Evolutionary conservation across 2,329 filamentous ascomycete genomes (phyloP), one percentile per base, ranked within the genome.

Genomic region (Xylariaceae sp.): DNA sequence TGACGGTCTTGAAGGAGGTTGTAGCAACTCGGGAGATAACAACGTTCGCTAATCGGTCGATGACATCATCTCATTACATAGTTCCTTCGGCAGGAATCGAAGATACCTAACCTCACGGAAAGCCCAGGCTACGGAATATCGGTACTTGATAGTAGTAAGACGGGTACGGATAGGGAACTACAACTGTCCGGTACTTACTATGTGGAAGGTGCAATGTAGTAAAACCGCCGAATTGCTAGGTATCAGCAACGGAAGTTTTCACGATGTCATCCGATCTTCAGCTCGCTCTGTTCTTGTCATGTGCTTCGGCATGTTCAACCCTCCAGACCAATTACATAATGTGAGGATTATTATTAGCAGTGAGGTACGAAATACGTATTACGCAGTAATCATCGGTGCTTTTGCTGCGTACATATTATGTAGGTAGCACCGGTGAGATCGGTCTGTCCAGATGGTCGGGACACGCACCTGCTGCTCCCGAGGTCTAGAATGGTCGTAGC

Each of bases 21-120:
- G 11, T 42, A 42, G 11, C 11, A 42, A 42, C 37, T 9, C 11
- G 37, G 11, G 8, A 51, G 49, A 23, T 51, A 51, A 51, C 23
- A 39, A 4, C 34, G 17, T 18, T 42, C 13, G 50, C 50, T 54
- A 52, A 57, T 55, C 57, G 48, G 48, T 23, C 48, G 45, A 61
- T 61, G 59, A 61, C 59, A 57, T 61, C 59, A 61, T 55, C 3
- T 8, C 4, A 17, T 47, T 53, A n/a, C 11, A 13, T 35, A 13
- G 42, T 45, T 15, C 44, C 39, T 51, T 57, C 18, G 51, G 45
- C 50, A 49, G 51, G 54, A 44, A 9, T 42, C 9, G 37, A 13
- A 42, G 37, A 10, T 42, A 42, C 1, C 37, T 39, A 17, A 39
- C 11, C 37, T 8, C 37, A 30, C 23, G 23, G 23, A 30, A 30